These are phyloP conservation scores for Pichia terricola DNA, from an alignment of 1,139 yeast genomes.

Conservation along the genomic window DNA sequence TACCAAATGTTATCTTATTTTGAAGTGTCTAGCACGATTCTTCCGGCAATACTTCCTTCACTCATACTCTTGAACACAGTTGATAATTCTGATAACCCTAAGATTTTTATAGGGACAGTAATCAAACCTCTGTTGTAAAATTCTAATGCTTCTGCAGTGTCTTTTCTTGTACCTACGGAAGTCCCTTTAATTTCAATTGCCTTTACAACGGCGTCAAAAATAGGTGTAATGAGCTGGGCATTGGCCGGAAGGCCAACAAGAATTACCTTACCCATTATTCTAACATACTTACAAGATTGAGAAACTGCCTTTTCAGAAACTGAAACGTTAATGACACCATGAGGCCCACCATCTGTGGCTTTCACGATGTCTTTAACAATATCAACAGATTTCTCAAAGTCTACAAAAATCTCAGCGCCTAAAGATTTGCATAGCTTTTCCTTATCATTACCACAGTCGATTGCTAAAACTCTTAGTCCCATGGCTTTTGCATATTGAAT, in stretches of 20 bases:
- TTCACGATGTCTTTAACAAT: too few species aligned
- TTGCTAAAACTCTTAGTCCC: too few species aligned
- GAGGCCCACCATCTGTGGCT: too few species aligned
- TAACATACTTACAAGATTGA: slow-evolving; percentile 55
- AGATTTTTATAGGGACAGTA: slow-evolving; percentile 58
- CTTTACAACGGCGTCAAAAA: slow-evolving; percentile 57
- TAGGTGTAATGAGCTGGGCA: slow-evolving; percentile 53
- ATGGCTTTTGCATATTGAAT: too few species aligned
- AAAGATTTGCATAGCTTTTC: too few species aligned
- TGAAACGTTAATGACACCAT: not conserved
- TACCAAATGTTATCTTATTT: slow-evolving; percentile 26
- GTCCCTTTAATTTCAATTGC: slow-evolving; percentile 60
- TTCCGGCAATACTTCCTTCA: slow-evolving; percentile 60
- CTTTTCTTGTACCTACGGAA: slow-evolving; percentile 74
- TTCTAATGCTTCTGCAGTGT: slow-evolving; percentile 66
- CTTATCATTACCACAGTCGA: too few species aligned
- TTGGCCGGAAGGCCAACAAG: slow-evolving; percentile 69
- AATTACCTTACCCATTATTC: slow-evolving; percentile 62
- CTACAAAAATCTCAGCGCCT: too few species aligned
- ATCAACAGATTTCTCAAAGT: too few species aligned
- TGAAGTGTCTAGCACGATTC: slow-evolving; percentile 65
- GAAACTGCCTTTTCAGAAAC: slow-evolving; percentile 58
- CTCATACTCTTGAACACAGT: slow-evolving; percentile 56
- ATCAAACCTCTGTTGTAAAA: slow-evolving; percentile 63
- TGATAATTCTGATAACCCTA: slow-evolving; percentile 58